Evolutionary conservation across 176 grass and related monocot genomes (phyloP).

Genomic region (Carex littledalei): DNA sequence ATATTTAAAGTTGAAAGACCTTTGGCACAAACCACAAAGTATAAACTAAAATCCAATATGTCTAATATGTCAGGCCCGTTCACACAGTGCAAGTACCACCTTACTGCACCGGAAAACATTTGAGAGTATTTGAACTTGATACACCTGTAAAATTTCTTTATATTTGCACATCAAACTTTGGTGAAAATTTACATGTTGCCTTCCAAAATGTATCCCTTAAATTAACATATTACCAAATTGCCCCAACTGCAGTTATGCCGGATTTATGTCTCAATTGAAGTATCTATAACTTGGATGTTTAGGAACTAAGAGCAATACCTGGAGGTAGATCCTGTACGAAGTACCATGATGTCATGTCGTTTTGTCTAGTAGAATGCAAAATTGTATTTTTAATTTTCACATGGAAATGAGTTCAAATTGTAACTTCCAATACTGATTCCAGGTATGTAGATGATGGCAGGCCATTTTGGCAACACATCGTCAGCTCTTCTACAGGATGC

Average conservation of each 20-base stretch:
- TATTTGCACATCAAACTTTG: background rate
- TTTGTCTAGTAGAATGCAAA: background rate
- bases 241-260: background rate
- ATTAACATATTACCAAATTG: background rate
- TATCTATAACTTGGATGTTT: background rate
- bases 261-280: background rate
- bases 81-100: no score
- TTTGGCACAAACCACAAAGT: no score
- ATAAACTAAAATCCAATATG: no score
- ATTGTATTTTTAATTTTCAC: background rate
- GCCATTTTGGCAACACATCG: slow-evolving; percentile 89
- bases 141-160: background rate
- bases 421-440: slow-evolving; percentile 17
- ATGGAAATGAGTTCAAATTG: background rate
- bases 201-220: background rate
- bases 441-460: slow-evolving; percentile 97
- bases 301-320: background rate
- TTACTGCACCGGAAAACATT: background rate
- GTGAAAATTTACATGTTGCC: background rate
- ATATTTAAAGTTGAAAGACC: no score
- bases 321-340: background rate
- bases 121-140: background rate
- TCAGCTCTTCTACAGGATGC: slow-evolving; percentile 82
- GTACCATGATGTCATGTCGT: background rate
- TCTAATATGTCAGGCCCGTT: no score